These are phyloP conservation scores for Cercospora sp. DNA, from an alignment of 2,329 filamentous ascomycete genomes.

Conservation along the genomic window DNA sequence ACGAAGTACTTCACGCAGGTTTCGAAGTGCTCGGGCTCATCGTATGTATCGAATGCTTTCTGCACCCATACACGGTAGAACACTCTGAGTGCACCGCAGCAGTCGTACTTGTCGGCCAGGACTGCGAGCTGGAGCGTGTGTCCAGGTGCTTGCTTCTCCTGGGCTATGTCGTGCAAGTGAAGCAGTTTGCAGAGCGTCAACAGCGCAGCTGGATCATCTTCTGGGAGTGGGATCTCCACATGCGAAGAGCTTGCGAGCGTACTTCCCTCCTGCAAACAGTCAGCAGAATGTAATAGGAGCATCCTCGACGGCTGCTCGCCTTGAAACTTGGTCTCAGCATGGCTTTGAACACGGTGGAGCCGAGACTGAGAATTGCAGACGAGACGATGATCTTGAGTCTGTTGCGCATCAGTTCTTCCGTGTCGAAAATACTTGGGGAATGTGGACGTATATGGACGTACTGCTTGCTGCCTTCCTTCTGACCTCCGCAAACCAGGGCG, in stretches of 20 bases:
- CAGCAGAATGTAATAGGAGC: background rate
- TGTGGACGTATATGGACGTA: too few species aligned
- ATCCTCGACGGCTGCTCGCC: background rate
- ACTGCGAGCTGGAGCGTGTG: background rate
- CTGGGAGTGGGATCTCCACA: slow-evolving; percentile 13
- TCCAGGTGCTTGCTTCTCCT: background rate
- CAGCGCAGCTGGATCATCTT: slow-evolving; percentile 16
- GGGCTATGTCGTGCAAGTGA: slow-evolving; percentile 3
- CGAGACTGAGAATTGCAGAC: slow-evolving; percentile 13
- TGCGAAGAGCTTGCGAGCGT: background rate
- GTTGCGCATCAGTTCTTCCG: background rate
- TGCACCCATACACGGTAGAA: background rate
- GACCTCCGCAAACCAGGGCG: background rate
- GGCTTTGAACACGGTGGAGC: slow-evolving; percentile 21
- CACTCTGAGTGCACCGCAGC: background rate
- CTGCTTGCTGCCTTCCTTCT: background rate
- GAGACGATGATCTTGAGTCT: slow-evolving; percentile 7
- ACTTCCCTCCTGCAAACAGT: slow-evolving; percentile 5
- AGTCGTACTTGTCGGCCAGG: slow-evolving; percentile 18
- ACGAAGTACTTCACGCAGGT: background rate
- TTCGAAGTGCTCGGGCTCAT: too few species aligned
- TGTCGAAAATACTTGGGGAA: too few species aligned
- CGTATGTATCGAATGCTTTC: too few species aligned
- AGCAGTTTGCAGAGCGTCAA: slow-evolving; percentile 15
- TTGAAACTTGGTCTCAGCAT: slow-evolving; percentile 18